Percentiles rank a stretch among this genome's conserved stretches.
phyloP scores from a whole-genome alignment of 2,329 filamentous ascomycete genomes.

The Dactylellina leptospora region DNA sequence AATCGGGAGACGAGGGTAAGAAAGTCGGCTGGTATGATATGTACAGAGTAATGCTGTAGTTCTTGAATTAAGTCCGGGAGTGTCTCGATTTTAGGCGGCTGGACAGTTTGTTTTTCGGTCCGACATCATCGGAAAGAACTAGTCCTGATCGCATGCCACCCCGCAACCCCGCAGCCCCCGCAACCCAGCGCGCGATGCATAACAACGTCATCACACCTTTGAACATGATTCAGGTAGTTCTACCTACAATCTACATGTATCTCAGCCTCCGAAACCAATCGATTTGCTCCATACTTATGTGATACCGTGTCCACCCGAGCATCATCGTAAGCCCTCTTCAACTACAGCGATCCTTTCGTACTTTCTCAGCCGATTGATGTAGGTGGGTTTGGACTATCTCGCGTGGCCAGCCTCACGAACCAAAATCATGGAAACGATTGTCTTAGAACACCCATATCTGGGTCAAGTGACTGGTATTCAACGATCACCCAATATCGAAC shows the following conservation, averaged over 20 bases:
- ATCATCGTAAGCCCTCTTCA: too few species aligned
- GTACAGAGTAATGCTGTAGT: neutral
- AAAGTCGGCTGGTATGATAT: conserved; percentile 5
- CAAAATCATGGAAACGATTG: conserved; percentile 14
- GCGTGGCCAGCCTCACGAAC: neutral
- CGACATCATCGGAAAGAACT: conserved; percentile 30
- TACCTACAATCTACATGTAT: neutral
- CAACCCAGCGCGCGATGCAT: conserved; percentile 4
- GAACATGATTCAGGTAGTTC: neutral
- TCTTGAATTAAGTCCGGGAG: too few species aligned
- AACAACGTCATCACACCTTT: conserved; percentile 20
- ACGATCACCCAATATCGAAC: conserved; percentile 25
- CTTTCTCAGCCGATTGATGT: neutral
- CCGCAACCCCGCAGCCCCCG: conserved; percentile 30
- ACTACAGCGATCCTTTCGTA: too few species aligned
- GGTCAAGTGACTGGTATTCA: conserved; percentile 23
- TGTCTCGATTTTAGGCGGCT: too few species aligned
- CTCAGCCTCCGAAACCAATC: neutral
- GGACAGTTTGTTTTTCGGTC: conserved; percentile 14
- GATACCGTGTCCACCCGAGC: too few species aligned
- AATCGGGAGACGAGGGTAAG: neutral
- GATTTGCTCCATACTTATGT: neutral
- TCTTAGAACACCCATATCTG: conserved; percentile 33
- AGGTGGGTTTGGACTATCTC: neutral
- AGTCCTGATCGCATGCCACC: neutral